Evolutionary conservation across 345 rosid species (phyloP).

Genomic region (Ailanthus altissimus): DNA sequence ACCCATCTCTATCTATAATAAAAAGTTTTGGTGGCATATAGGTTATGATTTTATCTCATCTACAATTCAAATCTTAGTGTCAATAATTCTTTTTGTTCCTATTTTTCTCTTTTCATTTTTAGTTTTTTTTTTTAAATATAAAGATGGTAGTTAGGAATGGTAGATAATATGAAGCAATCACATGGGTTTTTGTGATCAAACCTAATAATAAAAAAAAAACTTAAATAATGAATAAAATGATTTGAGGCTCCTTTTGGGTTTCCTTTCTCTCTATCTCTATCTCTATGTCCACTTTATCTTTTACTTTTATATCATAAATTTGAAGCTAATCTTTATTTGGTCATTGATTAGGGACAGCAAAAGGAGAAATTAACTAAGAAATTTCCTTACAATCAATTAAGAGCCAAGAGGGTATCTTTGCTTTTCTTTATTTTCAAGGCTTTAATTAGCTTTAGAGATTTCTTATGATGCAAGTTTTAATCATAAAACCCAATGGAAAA

Average conservation of each 20-base stretch:
- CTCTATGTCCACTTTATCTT: conserved; percentile 12
- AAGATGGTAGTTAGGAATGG: conserved; percentile 55
- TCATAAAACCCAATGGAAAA: background rate
- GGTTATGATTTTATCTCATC: conserved; percentile 52
- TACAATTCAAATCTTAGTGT: conserved; percentile 39
- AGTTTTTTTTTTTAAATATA: background rate
- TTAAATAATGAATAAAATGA: conserved; percentile 15
- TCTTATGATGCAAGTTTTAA: conserved; percentile 27
- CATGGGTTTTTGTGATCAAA: conserved; percentile 23
- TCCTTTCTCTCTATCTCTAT: conserved; percentile 12
- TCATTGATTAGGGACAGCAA: conserved; percentile 16
- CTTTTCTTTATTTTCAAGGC: conserved; percentile 25
- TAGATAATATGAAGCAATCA: conserved; percentile 50
- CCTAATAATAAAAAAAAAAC: background rate
- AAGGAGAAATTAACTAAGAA: conserved; percentile 5
- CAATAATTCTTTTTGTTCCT: background rate
- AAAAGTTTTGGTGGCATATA: conserved; percentile 60
- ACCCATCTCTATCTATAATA: conserved; percentile 43
- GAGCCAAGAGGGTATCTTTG: conserved; percentile 15
- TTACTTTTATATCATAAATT: background rate
- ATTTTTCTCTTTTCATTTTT: conserved; percentile 6
- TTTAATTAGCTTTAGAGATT: conserved; percentile 20
- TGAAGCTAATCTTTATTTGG: background rate
- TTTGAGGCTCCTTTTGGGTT: conserved; percentile 27
- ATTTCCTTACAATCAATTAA: conserved; percentile 18